phyloP scores from a whole-genome alignment of 257 asterid genomes.

The Penstemon newberryi region DNA sequence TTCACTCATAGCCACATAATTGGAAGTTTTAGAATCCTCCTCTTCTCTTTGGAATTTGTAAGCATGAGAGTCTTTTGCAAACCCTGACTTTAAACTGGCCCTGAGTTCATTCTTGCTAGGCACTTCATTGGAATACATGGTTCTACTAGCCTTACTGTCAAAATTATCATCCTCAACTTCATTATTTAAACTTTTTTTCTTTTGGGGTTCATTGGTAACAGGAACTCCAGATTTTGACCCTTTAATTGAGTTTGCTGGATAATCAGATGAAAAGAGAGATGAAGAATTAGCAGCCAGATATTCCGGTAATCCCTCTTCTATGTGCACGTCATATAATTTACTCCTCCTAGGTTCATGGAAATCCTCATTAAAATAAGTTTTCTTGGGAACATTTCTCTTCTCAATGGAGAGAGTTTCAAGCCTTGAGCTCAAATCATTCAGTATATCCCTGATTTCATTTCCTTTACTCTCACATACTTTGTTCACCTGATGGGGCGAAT shows the following conservation, averaged over 20 bases:
- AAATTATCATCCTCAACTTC: conserved; percentile 26
- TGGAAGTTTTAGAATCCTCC: conserved; percentile 34
- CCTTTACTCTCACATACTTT: conserved; percentile 42
- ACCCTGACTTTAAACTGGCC: conserved; percentile 34
- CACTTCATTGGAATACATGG: conserved; percentile 31
- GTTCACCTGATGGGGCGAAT: conserved; percentile 50
- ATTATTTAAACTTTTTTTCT: conserved; percentile 24
- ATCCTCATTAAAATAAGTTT: conserved; percentile 31
- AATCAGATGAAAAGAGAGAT: conserved; percentile 41
- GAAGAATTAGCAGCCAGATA: conserved; percentile 50
- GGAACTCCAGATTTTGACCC: conserved; percentile 36
- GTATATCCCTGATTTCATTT: conserved; percentile 76
- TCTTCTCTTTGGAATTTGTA: conserved; percentile 37
- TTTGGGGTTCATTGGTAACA: conserved; percentile 29
- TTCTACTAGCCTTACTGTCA: conserved; percentile 31
- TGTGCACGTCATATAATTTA: conserved; percentile 35
- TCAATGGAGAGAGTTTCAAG: conserved; percentile 77
- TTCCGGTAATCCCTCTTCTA: conserved; percentile 37
- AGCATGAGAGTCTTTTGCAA: conserved; percentile 31
- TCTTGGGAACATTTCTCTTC: conserved; percentile 58
- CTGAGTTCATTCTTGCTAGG: conserved; percentile 31
- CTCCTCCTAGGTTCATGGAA: conserved; percentile 30
- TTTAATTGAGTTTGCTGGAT: conserved; percentile 30
- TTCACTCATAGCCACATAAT: conserved; percentile 44
- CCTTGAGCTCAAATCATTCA: conserved; percentile 71